Evolutionary conservation across 192 early-diverging fungal genomes (phyloP), one percentile per base, ranked within the genome.

Genomic region (Backusella australiensis): DNA sequence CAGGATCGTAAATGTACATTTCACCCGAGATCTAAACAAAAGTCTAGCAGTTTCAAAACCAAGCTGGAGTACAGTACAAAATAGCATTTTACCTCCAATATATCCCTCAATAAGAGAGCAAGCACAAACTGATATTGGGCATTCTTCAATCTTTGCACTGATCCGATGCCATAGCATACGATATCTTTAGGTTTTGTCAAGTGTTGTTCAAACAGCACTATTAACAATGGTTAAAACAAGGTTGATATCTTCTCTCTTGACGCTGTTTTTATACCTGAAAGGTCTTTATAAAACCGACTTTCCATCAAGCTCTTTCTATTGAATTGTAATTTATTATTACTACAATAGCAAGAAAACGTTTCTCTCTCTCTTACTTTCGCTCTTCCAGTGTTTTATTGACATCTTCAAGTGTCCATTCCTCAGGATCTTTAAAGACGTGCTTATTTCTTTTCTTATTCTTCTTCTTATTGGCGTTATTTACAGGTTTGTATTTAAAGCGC

Each of bases 131-230:
- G 82, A 52, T 77, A 83, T 71, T 77, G 74, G 12, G 82, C 82
- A 72, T 65, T 77, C 32, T 71, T 78, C 9, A 76, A 80, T 39
- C 77, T 71, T 49, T 83, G 78, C 42, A 83, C 77, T 6, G 82
- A 83, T 12, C 82, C 82, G 41, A 83, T 71, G 3, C 82, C 82
- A 67, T 83, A 83, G 12, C 82, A 83, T 15, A 83, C 71, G 67
- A 83, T 80, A 66, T 83, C 77, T 29, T 72, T 36, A 34, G 71
- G 66, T 32, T 32, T 35, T 21, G 26, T 68, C 38, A 78, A 34
- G 32, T 78, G 65, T 35, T 78, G 66, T 6, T 78, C 35, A 34
- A 78, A 78, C 14, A 73, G 4, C 2, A 21, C 75, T 77, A 71
- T 15, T 44, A 44, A 44, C 17, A 19, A 44, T 44, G 42, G 26